phyloP scores from a whole-genome alignment of 768 basidiomycete species.

The Terana coerulea region DNA sequence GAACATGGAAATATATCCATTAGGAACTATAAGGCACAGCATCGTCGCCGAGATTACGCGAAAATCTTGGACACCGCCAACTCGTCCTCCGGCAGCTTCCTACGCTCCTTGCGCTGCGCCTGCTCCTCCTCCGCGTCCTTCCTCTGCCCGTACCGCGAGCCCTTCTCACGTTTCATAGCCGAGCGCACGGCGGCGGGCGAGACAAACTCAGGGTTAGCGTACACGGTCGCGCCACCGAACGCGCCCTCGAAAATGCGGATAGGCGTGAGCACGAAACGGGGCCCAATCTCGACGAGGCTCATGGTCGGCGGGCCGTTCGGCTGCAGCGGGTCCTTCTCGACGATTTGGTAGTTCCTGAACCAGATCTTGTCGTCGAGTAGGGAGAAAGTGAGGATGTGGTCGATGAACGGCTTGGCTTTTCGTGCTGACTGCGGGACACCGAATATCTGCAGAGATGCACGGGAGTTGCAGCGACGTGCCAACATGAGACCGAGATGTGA shows the following conservation, averaged over 20 bases:
- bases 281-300: slow-evolving; percentile 94
- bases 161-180: slow-evolving; percentile 63
- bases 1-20: too few species aligned
- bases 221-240: slow-evolving; percentile 92
- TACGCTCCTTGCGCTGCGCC: slow-evolving; percentile 56
- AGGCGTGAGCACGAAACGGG: slow-evolving; percentile 94
- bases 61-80: slow-evolving; percentile 89
- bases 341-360: slow-evolving; percentile 99
- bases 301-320: slow-evolving; percentile 83
- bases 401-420: slow-evolving; percentile 93
- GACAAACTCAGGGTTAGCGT: slow-evolving; percentile 94
- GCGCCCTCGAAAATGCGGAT: slow-evolving; percentile 98
- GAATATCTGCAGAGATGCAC: slow-evolving; percentile 64
- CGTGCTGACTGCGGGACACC: slow-evolving; percentile 90
- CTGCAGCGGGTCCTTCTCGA: slow-evolving; percentile 90
- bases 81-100: slow-evolving; percentile 68
- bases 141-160: slow-evolving; percentile 75
- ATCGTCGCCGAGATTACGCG: slow-evolving; percentile 55
- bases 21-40: neutral
- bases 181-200: slow-evolving; percentile 82
- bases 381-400: slow-evolving; percentile 96
- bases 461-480: neutral
- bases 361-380: slow-evolving; percentile 95
- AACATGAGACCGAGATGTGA: neutral
- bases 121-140: slow-evolving; percentile 76